phyloP scores from a whole-genome alignment of 176 grass and related monocot species.

The Raddia guianensis region DNA sequence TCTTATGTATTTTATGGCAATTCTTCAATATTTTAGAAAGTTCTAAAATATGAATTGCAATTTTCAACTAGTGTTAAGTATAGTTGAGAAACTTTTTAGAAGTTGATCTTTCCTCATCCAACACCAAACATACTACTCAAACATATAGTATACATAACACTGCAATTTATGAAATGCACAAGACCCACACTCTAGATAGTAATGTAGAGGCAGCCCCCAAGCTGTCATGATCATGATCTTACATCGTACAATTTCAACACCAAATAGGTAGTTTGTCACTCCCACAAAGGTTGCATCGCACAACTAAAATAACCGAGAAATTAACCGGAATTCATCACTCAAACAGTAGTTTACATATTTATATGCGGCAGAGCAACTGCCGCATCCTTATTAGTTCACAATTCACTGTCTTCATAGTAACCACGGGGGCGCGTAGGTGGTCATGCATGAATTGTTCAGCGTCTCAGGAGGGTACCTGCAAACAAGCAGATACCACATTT shows the following conservation, averaged over 20 bases:
- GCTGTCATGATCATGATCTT: neutral
- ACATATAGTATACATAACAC: neutral
- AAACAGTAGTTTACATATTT: conserved; percentile 17
- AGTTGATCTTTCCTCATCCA: too few species aligned
- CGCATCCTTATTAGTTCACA: conserved; percentile 40
- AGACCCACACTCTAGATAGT: neutral
- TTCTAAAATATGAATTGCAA: too few species aligned
- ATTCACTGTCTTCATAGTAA: conserved; percentile 52
- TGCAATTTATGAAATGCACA: neutral
- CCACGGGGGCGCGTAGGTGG: conserved; percentile 77
- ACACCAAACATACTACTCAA: neutral
- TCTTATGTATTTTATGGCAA: too few species aligned
- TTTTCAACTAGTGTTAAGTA: too few species aligned
- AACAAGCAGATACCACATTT: neutral
- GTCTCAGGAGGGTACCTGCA: conserved; percentile 83
- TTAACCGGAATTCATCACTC: conserved; percentile 5
- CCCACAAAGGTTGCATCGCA: conserved; percentile 11
- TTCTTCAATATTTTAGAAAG: too few species aligned
- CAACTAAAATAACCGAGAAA: conserved; percentile 11
- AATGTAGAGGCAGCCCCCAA: neutral
- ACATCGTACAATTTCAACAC: neutral
- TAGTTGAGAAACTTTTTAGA: too few species aligned
- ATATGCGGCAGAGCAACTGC: neutral
- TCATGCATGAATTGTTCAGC: conserved; percentile 66
- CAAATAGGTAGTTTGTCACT: neutral